Percentiles rank a stretch among this genome's conserved stretches.
Conservation (phyloP, 768 basidiomycete species). For the Collybia nuda region DNA sequence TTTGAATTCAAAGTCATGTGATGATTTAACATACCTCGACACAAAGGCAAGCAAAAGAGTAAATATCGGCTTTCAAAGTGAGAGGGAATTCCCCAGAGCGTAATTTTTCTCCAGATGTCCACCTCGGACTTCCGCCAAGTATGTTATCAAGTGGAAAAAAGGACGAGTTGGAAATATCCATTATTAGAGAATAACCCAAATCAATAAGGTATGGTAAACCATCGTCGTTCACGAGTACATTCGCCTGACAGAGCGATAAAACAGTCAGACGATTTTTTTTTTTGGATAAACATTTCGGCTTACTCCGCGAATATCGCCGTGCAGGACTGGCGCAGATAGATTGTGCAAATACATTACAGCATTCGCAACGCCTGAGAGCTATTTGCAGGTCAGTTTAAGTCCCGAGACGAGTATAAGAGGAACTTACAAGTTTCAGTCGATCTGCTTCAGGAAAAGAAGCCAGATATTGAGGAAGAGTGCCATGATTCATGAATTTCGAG, state of each 20-base stretch:
- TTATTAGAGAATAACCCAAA: conserved; percentile 4
- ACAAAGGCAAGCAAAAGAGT: conserved; percentile 13
- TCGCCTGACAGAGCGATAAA: conserved; percentile 2
- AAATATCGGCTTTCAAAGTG: conserved; percentile 11
- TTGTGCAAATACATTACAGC: conserved; percentile 11
- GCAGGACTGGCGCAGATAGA: conserved; percentile 8
- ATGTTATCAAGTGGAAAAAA: conserved; percentile 3
- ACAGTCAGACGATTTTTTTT: too few species aligned
- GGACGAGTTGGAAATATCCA: not conserved
- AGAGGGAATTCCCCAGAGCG: conserved; percentile 5
- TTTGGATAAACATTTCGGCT: not conserved
- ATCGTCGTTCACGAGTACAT: conserved; percentile 10
- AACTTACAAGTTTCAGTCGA: conserved; percentile 7
- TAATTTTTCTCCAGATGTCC: conserved; percentile 13
- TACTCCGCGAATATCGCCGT: conserved; percentile 17
- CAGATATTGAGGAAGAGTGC: conserved; percentile 7
- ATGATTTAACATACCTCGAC: conserved; percentile 12
- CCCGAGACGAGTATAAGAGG: not conserved
- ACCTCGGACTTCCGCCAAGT: conserved; percentile 7
- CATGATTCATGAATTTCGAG: conserved; percentile 7
- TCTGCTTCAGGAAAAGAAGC: not conserved
- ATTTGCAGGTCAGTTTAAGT: not conserved
- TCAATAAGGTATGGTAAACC: conserved; percentile 13
- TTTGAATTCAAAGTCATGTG: not conserved
- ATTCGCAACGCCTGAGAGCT: conserved; percentile 10